phyloP scores from a whole-genome alignment of 352 stramenopile genomes.

The Pythium brachiatum region DNA sequence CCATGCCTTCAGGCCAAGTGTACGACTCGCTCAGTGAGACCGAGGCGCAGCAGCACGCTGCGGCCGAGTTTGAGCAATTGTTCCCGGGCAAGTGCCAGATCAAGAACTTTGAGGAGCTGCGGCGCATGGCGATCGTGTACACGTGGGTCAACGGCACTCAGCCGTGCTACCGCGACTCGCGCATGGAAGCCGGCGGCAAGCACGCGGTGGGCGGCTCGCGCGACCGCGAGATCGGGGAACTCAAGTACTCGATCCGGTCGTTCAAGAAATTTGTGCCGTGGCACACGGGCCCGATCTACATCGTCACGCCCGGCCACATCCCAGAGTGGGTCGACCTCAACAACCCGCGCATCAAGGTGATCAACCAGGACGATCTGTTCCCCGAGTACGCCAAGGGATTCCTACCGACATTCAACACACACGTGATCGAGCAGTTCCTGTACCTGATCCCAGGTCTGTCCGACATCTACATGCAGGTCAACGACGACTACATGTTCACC shows the following conservation, averaged over 20 bases:
- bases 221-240: slow-evolving; percentile 85
- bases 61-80: slow-evolving; percentile 47
- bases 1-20: slow-evolving; percentile 32
- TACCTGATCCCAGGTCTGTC: slow-evolving; percentile 82
- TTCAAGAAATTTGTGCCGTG: slow-evolving; percentile 81
- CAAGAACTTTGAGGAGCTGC: slow-evolving; percentile 83
- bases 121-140: slow-evolving; percentile 88
- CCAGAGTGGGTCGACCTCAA: slow-evolving; percentile 79
- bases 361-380: slow-evolving; percentile 88
- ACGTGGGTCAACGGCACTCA: slow-evolving; percentile 87
- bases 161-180: slow-evolving; percentile 77
- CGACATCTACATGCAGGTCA: slow-evolving; percentile 88
- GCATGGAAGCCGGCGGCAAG: slow-evolving; percentile 65
- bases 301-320: slow-evolving; percentile 81
- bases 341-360: slow-evolving; percentile 81
- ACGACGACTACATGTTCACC: slow-evolving; percentile 89
- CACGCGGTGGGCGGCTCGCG: slow-evolving; percentile 72
- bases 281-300: slow-evolving; percentile 84
- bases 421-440: slow-evolving; percentile 89
- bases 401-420: slow-evolving; percentile 85
- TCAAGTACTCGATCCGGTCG: slow-evolving; percentile 87
- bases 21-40: slow-evolving; percentile 31
- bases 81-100: slow-evolving; percentile 81
- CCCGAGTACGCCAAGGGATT: slow-evolving; percentile 77
- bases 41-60: slow-evolving; percentile 39